Conservation (phyloP, 495 filamentous ascomycete genomes). For the Tuber indicum region DNA sequence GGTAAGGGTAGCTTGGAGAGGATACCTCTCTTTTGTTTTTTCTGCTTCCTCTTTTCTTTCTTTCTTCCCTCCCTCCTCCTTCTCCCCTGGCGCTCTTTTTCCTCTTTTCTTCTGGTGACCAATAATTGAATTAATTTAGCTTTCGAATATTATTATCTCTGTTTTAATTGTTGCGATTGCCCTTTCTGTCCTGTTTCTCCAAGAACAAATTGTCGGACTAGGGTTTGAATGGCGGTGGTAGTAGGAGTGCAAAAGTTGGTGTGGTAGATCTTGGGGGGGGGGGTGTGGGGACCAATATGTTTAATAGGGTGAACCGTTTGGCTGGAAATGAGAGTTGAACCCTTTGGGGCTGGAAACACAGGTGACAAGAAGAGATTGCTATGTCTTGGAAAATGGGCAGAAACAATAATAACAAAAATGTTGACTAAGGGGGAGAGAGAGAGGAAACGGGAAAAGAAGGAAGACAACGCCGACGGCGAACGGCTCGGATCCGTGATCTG, state of each 20-base stretch:
- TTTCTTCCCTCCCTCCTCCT: background rate
- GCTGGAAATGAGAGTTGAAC: slow-evolving; percentile 3
- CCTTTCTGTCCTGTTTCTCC: background rate
- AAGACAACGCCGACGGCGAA: background rate
- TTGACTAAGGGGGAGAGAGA: background rate
- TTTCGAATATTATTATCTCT: background rate
- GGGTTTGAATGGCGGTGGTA: background rate
- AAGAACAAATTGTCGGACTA: background rate
- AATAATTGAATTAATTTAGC: background rate
- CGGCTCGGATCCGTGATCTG: background rate
- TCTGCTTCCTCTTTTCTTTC: slow-evolving; percentile 8
- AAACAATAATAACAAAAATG: background rate
- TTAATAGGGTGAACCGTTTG: background rate
- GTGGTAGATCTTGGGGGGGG: background rate
- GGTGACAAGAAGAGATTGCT: slow-evolving; percentile 3
- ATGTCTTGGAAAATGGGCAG: background rate
- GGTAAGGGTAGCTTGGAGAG: slow-evolving; percentile 2
- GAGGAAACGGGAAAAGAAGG: background rate
- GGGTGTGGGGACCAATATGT: background rate
- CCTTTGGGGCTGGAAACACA: background rate
- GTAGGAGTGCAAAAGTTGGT: background rate
- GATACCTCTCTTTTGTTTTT: background rate
- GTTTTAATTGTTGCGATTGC: slow-evolving; percentile 1
- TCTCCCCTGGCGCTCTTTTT: background rate
- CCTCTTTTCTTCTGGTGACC: background rate